These are phyloP conservation scores for Citrus cavaleriei DNA, from an alignment of 345 rosid genomes.

Conservation along the genomic window DNA sequence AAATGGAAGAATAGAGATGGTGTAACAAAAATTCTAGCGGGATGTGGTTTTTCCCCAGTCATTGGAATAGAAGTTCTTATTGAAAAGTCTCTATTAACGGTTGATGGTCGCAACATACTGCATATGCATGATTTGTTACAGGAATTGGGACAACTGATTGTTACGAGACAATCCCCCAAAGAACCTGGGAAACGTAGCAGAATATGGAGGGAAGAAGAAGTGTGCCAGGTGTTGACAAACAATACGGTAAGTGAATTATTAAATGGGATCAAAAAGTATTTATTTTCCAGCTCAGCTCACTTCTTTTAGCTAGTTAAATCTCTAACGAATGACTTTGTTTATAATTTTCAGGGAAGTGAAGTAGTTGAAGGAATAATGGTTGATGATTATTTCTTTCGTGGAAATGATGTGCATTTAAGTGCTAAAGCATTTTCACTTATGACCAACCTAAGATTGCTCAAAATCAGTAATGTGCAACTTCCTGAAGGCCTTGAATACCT, in stretches of 20 bases:
- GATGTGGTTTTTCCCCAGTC: no score
- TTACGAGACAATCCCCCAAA: neutral
- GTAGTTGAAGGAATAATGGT: no score
- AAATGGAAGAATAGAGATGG: fast-evolving
- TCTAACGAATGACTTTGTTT: no score
- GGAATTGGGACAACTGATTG: neutral
- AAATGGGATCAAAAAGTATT: no score
- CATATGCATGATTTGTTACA: no score
- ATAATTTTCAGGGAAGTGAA: no score
- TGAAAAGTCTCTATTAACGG: no score
- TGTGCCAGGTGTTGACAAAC: neutral
- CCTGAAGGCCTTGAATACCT: neutral
- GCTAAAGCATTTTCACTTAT: neutral
- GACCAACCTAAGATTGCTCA: neutral
- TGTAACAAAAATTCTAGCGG: no score
- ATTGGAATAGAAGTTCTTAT: no score
- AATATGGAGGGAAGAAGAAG: neutral
- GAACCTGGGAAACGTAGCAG: neutral
- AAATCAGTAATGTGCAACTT: neutral
- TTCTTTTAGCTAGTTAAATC: no score
- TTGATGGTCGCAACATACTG: fast-evolving
- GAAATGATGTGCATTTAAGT: neutral
- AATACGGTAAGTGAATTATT: neutral
- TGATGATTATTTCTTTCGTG: neutral
- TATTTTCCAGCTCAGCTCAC: no score